These are phyloP conservation scores for Wickerhamomyces silvicola DNA, from an alignment of 805 yeast species.

Conservation along the genomic window DNA sequence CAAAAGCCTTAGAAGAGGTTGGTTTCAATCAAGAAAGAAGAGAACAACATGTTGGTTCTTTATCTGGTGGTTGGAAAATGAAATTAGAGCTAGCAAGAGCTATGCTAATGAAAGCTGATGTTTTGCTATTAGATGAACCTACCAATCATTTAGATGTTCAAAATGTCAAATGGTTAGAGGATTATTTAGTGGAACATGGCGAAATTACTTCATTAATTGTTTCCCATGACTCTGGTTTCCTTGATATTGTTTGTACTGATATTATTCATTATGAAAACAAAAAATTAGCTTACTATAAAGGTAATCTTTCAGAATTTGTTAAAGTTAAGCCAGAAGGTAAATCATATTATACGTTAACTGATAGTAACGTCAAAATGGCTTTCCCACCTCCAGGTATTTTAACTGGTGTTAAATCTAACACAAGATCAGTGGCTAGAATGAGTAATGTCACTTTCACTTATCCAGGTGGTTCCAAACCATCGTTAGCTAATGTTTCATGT, in stretches of 20 bases:
- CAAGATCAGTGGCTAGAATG: constrained; percentile 90
- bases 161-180: constrained; percentile 91
- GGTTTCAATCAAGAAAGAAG: constrained; percentile 91
- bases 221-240: constrained; percentile 95
- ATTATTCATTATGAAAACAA: constrained; percentile 94
- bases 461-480: constrained; percentile 85
- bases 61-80: constrained; percentile 99
- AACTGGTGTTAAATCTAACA: constrained; percentile 93
- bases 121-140: constrained; percentile 92
- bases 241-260: constrained; percentile 94
- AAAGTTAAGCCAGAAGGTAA: constrained; percentile 93
- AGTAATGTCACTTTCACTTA: constrained; percentile 78
- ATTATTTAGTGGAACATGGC: constrained; percentile 73
- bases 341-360: constrained; percentile 90
- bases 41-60: constrained; percentile 84
- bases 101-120: constrained; percentile 95
- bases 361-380: constrained; percentile 89
- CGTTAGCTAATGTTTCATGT: constrained; percentile 72
- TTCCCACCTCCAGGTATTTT: constrained; percentile 98
- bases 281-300: constrained; percentile 91
- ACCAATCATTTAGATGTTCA: constrained; percentile 95
- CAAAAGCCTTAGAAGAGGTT: constrained; percentile 71
- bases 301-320: constrained; percentile 90
- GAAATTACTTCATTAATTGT: constrained; percentile 92
- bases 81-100: constrained; percentile 98